These are phyloP conservation scores for Suhomyces choctaworum DNA, from an alignment of 1,139 yeast species.

Conservation along the genomic window DNA sequence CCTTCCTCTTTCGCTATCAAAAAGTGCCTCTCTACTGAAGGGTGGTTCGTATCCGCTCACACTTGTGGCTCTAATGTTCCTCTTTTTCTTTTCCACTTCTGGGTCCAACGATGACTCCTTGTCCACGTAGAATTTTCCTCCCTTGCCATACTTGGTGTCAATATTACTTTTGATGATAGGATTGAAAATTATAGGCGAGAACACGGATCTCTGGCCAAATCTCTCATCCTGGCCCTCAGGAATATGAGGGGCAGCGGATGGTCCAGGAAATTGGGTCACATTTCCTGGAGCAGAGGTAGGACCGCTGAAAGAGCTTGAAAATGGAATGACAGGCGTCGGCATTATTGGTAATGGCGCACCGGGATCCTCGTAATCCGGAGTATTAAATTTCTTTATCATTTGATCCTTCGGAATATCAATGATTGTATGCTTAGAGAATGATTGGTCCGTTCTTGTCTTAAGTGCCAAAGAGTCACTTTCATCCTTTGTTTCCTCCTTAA, in stretches of 20 bases:
- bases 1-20: conserved; percentile 7
- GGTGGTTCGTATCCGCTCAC: conserved; percentile 36
- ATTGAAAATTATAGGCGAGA: conserved; percentile 78
- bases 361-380: conserved; percentile 70
- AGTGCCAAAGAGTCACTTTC: background rate
- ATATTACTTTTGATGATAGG: conserved; percentile 74
- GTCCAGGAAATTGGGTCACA: conserved; percentile 1
- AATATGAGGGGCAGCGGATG: background rate
- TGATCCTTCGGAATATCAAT: conserved; percentile 61
- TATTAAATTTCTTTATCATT: conserved; percentile 26
- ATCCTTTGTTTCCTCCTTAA: conserved; percentile 1
- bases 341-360: conserved; percentile 74
- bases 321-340: conserved; percentile 56
- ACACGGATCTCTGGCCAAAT: conserved; percentile 48
- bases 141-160: conserved; percentile 80
- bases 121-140: conserved; percentile 77
- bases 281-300: conserved; percentile 15
- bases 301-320: conserved; percentile 8
- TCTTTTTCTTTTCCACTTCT: conserved; percentile 25
- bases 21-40: conserved; percentile 5
- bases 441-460: background rate
- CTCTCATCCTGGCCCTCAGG: conserved; percentile 1
- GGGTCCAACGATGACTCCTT: conserved; percentile 32
- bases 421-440: conserved; percentile 19
- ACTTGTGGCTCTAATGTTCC: conserved; percentile 41